Evolutionary conservation across 1,284 basidiomycete species (phyloP).

Genomic region (Fomes fomentarius): DNA sequence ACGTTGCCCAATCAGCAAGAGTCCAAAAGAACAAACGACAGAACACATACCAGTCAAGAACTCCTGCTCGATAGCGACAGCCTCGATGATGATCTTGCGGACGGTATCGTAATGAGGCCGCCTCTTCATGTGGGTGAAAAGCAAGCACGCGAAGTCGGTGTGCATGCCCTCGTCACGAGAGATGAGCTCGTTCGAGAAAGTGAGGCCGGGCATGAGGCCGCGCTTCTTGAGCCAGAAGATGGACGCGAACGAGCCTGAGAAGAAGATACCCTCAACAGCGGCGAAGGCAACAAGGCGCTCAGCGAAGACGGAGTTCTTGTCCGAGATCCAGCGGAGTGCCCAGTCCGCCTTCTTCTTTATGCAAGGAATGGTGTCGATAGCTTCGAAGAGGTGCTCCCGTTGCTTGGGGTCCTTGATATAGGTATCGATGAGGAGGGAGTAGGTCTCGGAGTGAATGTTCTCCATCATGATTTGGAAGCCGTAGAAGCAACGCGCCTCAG

Average conservation of each 20-base stretch:
- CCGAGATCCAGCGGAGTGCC: constrained; percentile 94
- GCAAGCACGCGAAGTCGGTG: constrained; percentile 96
- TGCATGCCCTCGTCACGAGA: constrained; percentile 98
- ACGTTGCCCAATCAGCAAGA: background rate
- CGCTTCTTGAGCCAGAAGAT: constrained; percentile 99
- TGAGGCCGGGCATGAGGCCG: constrained; percentile 96
- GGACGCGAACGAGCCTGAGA: constrained; percentile 92
- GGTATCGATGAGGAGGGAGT: constrained; percentile 97
- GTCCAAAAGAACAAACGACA: background rate
- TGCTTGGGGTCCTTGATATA: constrained; percentile 92
- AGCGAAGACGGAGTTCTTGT: constrained; percentile 82
- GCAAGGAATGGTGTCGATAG: constrained; percentile 93
- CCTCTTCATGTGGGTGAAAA: constrained; percentile 86
- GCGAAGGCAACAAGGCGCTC: constrained; percentile 96
- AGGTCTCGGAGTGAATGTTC: constrained; percentile 96
- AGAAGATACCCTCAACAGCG: constrained; percentile 99
- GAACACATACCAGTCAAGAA: constrained; percentile 55
- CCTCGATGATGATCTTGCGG: constrained; percentile 65
- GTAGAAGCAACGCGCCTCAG: constrained; percentile 98
- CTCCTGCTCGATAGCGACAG: constrained; percentile 70
- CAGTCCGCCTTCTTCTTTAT: constrained; percentile 93
- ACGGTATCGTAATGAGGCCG: constrained; percentile 85
- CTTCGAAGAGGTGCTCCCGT: constrained; percentile 90
- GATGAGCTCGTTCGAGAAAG: constrained; percentile 97
- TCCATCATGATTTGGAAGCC: constrained; percentile 99